Conservation (phyloP, 225 moss, liverwort and hornwort genomes). For the Pleurozium schreberi region DNA sequence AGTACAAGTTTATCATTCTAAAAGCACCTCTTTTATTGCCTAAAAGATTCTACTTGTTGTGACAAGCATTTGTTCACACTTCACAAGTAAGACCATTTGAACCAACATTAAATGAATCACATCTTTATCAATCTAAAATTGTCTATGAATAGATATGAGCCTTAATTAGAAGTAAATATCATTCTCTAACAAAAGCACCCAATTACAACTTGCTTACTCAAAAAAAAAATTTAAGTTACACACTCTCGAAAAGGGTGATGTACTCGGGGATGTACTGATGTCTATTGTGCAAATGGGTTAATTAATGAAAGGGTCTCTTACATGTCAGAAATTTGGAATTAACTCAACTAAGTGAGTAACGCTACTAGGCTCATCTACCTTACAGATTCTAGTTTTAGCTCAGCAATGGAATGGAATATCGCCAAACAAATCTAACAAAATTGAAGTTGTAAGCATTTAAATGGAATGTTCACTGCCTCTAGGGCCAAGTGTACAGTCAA, state of each 20-base stretch:
- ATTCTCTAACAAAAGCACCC: not conserved
- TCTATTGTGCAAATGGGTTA: not conserved
- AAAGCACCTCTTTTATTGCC: not conserved
- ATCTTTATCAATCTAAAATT: not conserved
- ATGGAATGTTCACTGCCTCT: no score
- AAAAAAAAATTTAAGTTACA: not conserved
- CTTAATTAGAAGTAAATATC: no score
- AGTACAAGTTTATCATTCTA: not conserved
- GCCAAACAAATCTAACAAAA: not conserved
- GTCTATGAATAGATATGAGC: not conserved
- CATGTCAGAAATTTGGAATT: not conserved
- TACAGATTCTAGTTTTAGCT: not conserved
- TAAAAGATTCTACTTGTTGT: not conserved
- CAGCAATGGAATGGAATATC: not conserved
- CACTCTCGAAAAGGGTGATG: not conserved
- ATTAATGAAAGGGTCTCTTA: accelerated
- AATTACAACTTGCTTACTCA: not conserved
- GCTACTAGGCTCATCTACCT: not conserved
- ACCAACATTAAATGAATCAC: not conserved
- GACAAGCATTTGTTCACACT: not conserved
- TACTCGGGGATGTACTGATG: no score
- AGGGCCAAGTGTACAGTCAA: no score
- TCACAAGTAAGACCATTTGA: accelerated
- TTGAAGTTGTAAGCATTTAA: no score
- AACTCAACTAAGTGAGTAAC: no score